These are phyloP conservation scores for Waitea zeae DNA, from an alignment of 1,284 basidiomycete species.

Conservation along the genomic window DNA sequence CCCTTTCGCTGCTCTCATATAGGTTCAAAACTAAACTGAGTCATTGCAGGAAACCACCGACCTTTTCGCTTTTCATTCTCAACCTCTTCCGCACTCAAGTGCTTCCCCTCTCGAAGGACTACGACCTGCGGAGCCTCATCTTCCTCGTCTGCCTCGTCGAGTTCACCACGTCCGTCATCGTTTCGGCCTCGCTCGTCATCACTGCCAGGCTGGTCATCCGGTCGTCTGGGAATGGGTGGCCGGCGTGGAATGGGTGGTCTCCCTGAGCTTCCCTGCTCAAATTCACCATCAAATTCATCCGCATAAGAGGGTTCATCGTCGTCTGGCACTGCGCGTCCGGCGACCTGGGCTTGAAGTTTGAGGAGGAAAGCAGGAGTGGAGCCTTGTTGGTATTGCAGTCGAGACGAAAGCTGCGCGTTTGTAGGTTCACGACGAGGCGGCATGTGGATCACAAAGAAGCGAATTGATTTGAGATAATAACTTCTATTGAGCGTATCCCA, in stretches of 20 bases:
- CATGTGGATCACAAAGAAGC: too few relatives aligned
- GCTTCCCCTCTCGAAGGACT: conserved; percentile 71
- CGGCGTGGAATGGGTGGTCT: conserved; percentile 59
- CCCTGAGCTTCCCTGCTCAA: conserved; percentile 40
- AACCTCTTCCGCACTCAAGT: conserved; percentile 56
- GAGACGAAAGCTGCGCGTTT: conserved; percentile 45
- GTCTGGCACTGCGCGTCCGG: conserved; percentile 29
- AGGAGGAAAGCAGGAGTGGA: conserved; percentile 44
- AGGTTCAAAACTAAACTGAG: conserved; percentile 1
- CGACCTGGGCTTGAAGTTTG: conserved; percentile 38
- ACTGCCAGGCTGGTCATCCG: conserved; percentile 54
- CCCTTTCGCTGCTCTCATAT: conserved; percentile 26
- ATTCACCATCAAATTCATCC: conserved; percentile 15
- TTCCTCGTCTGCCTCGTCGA: conserved; percentile 24
- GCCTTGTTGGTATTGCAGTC: conserved; percentile 34
- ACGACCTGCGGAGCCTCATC: conserved; percentile 80
- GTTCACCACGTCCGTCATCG: conserved; percentile 29
- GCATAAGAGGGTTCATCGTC: conserved; percentile 21
- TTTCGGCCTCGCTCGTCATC: conserved; percentile 41
- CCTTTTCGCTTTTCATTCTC: too few relatives aligned
- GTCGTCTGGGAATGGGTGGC: conserved; percentile 54
- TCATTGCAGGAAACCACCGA: too few relatives aligned
- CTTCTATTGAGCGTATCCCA: too few relatives aligned
- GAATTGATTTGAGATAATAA: too few relatives aligned
- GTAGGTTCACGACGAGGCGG: too few relatives aligned